These are phyloP conservation scores for Cynanchum wilfordii DNA, from an alignment of 257 asterid genomes.

Conservation along the genomic window DNA sequence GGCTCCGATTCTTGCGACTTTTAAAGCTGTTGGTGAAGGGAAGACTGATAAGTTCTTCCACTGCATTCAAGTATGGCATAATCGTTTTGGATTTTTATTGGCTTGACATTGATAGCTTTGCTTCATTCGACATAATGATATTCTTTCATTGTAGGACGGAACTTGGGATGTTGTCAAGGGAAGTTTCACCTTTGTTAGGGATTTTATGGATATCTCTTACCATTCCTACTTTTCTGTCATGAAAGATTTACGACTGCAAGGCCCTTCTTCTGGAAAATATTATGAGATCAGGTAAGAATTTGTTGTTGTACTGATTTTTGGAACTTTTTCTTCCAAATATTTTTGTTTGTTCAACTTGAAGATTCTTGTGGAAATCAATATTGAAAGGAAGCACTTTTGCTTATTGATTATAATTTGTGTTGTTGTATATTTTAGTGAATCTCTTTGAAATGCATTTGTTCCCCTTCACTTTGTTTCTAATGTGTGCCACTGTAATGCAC, in stretches of 20 bases:
- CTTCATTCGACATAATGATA: conserved; percentile 7
- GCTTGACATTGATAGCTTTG: conserved; percentile 1
- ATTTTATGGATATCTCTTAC: conserved; percentile 63
- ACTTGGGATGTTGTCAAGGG: conserved; percentile 59
- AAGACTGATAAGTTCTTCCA: conserved; percentile 57
- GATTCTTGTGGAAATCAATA: not conserved
- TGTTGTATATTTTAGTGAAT: not conserved
- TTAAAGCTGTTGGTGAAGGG: conserved; percentile 74
- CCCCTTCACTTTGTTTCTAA: not conserved
- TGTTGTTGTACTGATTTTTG: not conserved
- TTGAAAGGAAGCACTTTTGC: not conserved
- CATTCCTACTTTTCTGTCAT: conserved; percentile 70
- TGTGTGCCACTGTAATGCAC: conserved; percentile 33
- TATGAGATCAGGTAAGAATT: conserved; percentile 66
- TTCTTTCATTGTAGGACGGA: conserved; percentile 69
- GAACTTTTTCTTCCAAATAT: conserved; percentile 7
- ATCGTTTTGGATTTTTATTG: conserved; percentile 2
- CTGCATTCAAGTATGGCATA: conserved; percentile 57
- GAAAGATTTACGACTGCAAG: conserved; percentile 59
- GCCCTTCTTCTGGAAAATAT: conserved; percentile 52
- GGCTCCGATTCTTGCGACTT: conserved; percentile 74
- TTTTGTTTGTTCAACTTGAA: not conserved
- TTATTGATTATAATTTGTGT: not conserved
- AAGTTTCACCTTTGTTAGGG: conserved; percentile 70
- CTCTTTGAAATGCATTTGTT: not conserved